These are phyloP conservation scores for Metarhizium humberi DNA, from an alignment of 2,329 filamentous ascomycete species.

Conservation along the genomic window DNA sequence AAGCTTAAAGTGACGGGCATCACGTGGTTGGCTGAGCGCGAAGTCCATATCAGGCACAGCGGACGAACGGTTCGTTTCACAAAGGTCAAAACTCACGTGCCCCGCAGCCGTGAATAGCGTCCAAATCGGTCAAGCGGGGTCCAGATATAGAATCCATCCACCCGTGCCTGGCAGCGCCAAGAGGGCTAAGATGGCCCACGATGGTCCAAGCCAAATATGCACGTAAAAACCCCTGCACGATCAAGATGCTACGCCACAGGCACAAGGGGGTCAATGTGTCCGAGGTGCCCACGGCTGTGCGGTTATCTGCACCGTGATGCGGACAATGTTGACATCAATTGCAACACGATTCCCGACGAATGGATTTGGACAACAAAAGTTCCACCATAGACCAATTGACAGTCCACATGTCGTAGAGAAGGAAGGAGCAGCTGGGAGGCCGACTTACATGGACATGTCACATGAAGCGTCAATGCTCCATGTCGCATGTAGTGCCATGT, in stretches of 20 bases:
- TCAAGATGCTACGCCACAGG: too few species aligned
- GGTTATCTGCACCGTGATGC: neutral
- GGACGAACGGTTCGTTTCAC: neutral
- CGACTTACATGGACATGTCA: too few species aligned
- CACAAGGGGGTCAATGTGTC: neutral
- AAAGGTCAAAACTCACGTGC: slow-evolving; percentile 2
- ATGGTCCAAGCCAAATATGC: neutral
- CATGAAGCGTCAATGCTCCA: too few species aligned
- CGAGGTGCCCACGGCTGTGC: neutral
- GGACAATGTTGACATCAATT: too few species aligned
- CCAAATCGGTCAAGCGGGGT: neutral
- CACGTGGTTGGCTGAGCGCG: neutral
- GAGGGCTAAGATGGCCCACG: neutral
- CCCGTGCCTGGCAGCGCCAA: neutral
- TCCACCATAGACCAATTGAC: too few species aligned
- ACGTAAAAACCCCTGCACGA: too few species aligned
- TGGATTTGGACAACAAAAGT: too few species aligned
- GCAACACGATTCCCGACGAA: too few species aligned
- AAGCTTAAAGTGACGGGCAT: neutral
- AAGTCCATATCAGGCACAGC: neutral
- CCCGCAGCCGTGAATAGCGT: neutral
- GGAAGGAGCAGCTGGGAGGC: too few species aligned
- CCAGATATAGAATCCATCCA: neutral
- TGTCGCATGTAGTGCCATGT: too few species aligned
- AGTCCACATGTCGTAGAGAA: too few species aligned